Percentiles rank a stretch among this genome's conserved stretches.
phyloP scores from a whole-genome alignment of 805 yeast species.

The Metschnikowia gelsemii region DNA sequence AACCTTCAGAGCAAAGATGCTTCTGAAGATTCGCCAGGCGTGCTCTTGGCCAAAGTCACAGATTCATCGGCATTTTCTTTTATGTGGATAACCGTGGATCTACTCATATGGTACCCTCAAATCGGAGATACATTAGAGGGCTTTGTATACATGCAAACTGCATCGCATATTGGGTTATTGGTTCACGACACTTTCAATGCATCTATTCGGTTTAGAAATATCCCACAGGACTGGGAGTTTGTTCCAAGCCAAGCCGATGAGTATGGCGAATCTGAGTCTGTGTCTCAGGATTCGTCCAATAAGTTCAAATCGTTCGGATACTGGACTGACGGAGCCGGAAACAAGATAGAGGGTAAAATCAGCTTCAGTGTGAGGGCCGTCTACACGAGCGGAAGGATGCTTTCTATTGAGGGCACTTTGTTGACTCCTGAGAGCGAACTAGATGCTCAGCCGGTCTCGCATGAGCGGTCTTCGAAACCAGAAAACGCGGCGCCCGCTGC shows the following conservation, averaged over 20 bases:
- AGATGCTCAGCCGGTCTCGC: conserved; percentile 53
- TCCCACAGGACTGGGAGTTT: conserved; percentile 86
- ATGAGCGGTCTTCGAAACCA: conserved; percentile 28
- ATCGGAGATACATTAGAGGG: conserved; percentile 89
- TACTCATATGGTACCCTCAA: conserved; percentile 87
- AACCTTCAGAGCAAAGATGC: conserved; percentile 18
- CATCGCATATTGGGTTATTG: conserved; percentile 88
- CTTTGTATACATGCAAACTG: conserved; percentile 85
- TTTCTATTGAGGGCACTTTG: conserved; percentile 87
- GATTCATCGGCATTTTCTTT: conserved; percentile 86
- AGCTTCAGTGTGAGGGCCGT: conserved; percentile 71
- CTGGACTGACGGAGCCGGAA: conserved; percentile 79
- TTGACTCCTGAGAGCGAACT: conserved; percentile 55
- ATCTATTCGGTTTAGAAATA: conserved; percentile 76
- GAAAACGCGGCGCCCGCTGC: conserved; percentile 22
- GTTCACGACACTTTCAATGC: conserved; percentile 95
- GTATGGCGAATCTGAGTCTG: conserved; percentile 24
- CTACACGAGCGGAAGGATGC: conserved; percentile 74
- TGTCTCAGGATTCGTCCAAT: conserved; percentile 19
- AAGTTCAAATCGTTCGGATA: conserved; percentile 67
- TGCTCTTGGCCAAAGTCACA: conserved; percentile 62
- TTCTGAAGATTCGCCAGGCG: conserved; percentile 37
- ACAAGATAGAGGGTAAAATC: conserved; percentile 78
- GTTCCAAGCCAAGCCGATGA: conserved; percentile 77
- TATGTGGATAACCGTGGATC: conserved; percentile 80